A percentile compares a stretch with the other conserved stretches of the same genome.
Evolutionary conservation across 2,329 filamentous ascomycete genomes (phyloP).

Genomic region (Xylaria sp.): DNA sequence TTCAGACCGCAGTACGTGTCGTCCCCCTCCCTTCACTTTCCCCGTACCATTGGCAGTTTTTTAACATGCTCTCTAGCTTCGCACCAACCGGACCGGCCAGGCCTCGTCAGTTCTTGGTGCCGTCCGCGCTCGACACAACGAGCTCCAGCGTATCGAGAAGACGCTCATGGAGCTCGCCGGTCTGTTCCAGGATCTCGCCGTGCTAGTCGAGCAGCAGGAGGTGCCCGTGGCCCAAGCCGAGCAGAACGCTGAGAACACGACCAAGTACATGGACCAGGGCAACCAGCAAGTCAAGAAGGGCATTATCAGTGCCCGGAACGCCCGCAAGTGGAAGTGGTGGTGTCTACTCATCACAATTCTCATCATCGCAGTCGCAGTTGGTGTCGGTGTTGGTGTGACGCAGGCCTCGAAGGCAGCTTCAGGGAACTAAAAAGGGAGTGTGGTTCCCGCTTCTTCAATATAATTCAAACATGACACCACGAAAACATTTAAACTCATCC

Average conservation of each 20-base stretch:
- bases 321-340: constrained; percentile 83
- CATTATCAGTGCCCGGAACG: constrained; percentile 68
- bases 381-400: constrained; percentile 34
- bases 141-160: constrained; percentile 79
- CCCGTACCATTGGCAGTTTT: background rate
- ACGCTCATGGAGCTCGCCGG: constrained; percentile 72
- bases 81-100: constrained; percentile 74
- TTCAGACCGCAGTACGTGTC: constrained; percentile 71
- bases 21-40: background rate
- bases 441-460: too few relatives aligned
- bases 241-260: constrained; percentile 68
- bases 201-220: constrained; percentile 76
- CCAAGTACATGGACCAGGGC: constrained; percentile 69
- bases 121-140: constrained; percentile 81
- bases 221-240: constrained; percentile 66
- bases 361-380: constrained; percentile 60
- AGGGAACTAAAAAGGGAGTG: background rate
- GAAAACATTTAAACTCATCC: background rate
- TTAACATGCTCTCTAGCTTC: constrained; percentile 59
- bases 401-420: constrained; percentile 12
- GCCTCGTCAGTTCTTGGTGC: constrained; percentile 76
- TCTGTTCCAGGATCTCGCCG: constrained; percentile 77
- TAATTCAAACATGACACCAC: too few relatives aligned
- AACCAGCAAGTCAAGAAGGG: constrained; percentile 73
- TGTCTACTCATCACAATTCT: constrained; percentile 69